phyloP scores from a whole-genome alignment of 2,329 filamentous ascomycete genomes.

The Venturiaceae sp. region DNA sequence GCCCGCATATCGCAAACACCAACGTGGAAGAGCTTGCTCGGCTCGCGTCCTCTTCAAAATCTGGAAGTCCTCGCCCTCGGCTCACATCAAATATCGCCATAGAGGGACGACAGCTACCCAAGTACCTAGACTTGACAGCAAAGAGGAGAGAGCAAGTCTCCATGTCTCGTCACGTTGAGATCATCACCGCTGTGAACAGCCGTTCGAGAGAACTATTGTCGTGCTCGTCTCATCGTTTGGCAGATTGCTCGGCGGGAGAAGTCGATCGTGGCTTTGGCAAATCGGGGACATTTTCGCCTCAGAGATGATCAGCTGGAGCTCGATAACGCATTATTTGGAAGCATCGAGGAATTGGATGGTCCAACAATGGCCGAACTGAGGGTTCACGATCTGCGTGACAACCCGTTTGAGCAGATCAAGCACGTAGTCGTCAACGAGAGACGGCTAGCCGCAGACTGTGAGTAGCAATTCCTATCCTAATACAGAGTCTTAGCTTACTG shows the following conservation, averaged over 20 bases:
- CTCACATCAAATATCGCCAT: neutral
- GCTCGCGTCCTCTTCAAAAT: too few relatives aligned
- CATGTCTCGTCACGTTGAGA: neutral
- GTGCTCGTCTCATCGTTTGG: neutral
- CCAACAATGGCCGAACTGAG: neutral
- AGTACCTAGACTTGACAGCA: neutral
- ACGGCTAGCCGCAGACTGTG: neutral
- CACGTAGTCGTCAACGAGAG: neutral
- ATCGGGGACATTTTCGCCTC: neutral
- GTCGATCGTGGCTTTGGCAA: neutral
- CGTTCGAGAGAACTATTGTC: neutral
- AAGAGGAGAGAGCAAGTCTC: neutral
- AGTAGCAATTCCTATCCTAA: neutral
- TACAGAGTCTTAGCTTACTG: neutral
- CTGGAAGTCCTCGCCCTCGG: neutral
- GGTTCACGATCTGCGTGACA: neutral
- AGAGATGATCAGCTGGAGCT: neutral
- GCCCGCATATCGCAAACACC: neutral
- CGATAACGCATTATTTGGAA: neutral
- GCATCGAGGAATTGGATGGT: neutral
- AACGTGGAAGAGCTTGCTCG: too few relatives aligned
- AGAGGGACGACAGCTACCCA: neutral
- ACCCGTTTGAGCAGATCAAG: neutral
- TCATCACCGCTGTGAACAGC: neutral
- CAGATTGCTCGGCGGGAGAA: neutral